Percentiles rank a stretch among this genome's conserved stretches.
Evolutionary conservation across 768 basidiomycete species (phyloP).

Genomic region (Leccinum subtestaceum): DNA sequence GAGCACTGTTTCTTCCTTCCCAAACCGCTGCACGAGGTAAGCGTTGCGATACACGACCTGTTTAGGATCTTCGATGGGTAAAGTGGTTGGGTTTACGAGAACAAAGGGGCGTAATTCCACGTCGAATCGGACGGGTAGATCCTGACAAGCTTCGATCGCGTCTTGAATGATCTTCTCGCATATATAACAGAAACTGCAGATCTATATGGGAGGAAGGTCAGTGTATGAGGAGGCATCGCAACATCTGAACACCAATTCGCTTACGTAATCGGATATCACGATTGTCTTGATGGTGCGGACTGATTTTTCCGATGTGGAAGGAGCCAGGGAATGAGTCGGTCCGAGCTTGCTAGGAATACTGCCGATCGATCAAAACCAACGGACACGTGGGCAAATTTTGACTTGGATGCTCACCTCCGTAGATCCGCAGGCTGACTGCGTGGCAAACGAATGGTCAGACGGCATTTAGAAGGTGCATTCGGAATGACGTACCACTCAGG

Average conservation of each 20-base stretch:
- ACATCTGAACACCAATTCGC: not conserved
- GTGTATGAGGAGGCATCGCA: not conserved
- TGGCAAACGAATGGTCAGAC: not conserved
- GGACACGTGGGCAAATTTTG: not conserved
- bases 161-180: slow-evolving; percentile 32
- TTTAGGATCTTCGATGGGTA: not conserved
- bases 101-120: slow-evolving; percentile 33
- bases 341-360: slow-evolving; percentile 22
- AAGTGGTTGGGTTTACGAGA: slow-evolving; percentile 14
- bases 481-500: slow-evolving; percentile 11
- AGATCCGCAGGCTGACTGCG: slow-evolving; percentile 11
- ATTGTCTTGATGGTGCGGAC: slow-evolving; percentile 30
- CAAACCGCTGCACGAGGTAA: slow-evolving; percentile 21
- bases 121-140: slow-evolving; percentile 32
- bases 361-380: not conserved
- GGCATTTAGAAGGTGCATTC: not conserved
- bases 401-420: slow-evolving; percentile 14
- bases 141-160: slow-evolving; percentile 32
- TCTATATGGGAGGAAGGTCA: slow-evolving; percentile 9
- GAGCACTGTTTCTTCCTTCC: slow-evolving; percentile 25
- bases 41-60: slow-evolving; percentile 18
- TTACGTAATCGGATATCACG: slow-evolving; percentile 33
- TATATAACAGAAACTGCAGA: slow-evolving; percentile 38
- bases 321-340: not conserved
- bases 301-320: slow-evolving; percentile 7